Percentiles rank a stretch among this genome's conserved stretches.
phyloP scores from a whole-genome alignment of 768 basidiomycete genomes.

The Rhodocollybia butyracea region DNA sequence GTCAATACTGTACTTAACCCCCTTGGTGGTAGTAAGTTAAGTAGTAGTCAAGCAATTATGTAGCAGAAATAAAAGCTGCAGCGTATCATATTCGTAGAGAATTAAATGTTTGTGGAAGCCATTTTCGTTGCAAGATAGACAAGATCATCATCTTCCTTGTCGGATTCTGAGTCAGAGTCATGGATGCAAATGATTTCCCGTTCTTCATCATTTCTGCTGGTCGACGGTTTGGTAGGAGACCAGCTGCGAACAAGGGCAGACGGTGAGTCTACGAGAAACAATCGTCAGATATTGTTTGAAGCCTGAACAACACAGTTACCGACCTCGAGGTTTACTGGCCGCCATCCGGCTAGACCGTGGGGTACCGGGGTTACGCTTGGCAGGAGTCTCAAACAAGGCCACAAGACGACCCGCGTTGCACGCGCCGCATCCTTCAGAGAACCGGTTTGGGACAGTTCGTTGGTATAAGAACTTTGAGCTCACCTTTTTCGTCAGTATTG shows the following conservation, averaged over 20 bases:
- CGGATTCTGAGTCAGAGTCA: slow-evolving; percentile 12
- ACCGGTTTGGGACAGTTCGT: neutral
- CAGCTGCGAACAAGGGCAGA: neutral
- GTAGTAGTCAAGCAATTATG: no score
- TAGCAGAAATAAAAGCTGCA: no score
- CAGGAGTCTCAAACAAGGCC: slow-evolving; percentile 44
- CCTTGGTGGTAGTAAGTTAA: no score
- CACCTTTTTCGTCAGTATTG: slow-evolving; percentile 34
- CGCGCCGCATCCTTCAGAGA: slow-evolving; percentile 56
- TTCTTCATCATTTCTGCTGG: neutral
- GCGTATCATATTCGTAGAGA: no score
- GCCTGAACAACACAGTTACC: neutral
- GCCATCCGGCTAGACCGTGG: slow-evolving; percentile 42
- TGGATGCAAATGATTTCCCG: slow-evolving; percentile 8
- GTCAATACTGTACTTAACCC: no score
- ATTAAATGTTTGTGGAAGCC: slow-evolving; percentile 18
- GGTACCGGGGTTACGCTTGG: slow-evolving; percentile 33
- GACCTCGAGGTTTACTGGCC: slow-evolving; percentile 44
- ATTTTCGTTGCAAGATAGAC: slow-evolving; percentile 28
- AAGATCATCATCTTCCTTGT: slow-evolving; percentile 28
- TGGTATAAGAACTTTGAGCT: neutral
- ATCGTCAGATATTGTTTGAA: neutral
- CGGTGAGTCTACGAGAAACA: neutral
- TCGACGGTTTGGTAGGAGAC: slow-evolving; percentile 16
- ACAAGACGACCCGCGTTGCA: slow-evolving; percentile 59